These are phyloP conservation scores for Arctostaphylos glauca DNA, from an alignment of 148 eudicot genomes.

Conservation along the genomic window DNA sequence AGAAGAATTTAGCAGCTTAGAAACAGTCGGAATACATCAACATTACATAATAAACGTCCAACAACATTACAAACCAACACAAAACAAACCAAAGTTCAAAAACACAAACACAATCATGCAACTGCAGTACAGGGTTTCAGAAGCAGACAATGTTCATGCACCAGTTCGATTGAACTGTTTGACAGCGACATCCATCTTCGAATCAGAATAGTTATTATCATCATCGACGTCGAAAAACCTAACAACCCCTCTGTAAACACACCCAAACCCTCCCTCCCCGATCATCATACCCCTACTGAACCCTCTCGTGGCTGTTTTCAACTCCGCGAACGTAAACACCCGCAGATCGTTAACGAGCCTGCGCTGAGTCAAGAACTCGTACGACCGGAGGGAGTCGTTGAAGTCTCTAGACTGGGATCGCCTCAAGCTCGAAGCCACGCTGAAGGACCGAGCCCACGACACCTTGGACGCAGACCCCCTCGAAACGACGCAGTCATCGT, in stretches of 20 bases:
- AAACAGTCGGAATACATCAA: no score
- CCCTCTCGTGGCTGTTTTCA: constrained; percentile 74
- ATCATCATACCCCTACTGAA: constrained; percentile 55
- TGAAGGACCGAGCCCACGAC: constrained; percentile 80
- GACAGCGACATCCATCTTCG: constrained; percentile 70
- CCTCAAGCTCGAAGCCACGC: constrained; percentile 51
- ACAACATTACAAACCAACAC: no score
- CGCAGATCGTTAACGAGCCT: constrained; percentile 51
- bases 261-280: constrained; percentile 95
- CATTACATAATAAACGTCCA: no score
- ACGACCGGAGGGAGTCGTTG: constrained; percentile 36
- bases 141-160: no score
- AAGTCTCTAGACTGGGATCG: constrained; percentile 57
- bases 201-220: constrained; percentile 10
- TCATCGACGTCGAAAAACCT: constrained; percentile 24
- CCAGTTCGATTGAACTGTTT: constrained; percentile 97
- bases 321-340: constrained; percentile 54
- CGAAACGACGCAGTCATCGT: not conserved
- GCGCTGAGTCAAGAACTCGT: constrained; percentile 45
- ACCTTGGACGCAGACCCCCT: constrained; percentile 15
- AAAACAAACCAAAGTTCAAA: no score
- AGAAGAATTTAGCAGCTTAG: no score
- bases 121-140: no score
- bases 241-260: constrained; percentile 59
- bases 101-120: no score